Percentiles rank a stretch among this genome's conserved stretches.
Conservation (phyloP, 83 land plant species). For the Picea mariana region DNA sequence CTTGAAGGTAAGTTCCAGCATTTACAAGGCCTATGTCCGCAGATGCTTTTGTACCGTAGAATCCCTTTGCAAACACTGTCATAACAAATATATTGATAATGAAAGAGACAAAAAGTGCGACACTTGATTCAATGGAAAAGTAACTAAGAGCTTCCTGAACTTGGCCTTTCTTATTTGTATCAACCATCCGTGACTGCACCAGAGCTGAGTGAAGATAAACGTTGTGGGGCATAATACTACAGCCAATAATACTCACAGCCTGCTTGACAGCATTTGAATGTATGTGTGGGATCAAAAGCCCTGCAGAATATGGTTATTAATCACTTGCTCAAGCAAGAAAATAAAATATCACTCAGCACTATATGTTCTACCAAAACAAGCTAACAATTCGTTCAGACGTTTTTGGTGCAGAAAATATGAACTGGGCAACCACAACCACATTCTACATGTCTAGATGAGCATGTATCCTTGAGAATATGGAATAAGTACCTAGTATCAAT, state of each 20-base stretch:
- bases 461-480: not conserved
- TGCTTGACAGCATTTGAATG: slow-evolving; percentile 73
- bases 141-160: slow-evolving; percentile 89
- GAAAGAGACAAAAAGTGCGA: slow-evolving; percentile 84
- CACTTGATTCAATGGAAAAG: slow-evolving; percentile 79
- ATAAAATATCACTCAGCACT: too few relatives aligned
- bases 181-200: slow-evolving; percentile 85
- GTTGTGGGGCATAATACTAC: slow-evolving; percentile 97
- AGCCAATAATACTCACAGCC: slow-evolving; percentile 94
- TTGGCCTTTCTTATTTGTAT: slow-evolving; percentile 52
- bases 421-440: too few relatives aligned
- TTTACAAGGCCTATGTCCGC: slow-evolving; percentile 81
- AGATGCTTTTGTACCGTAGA: slow-evolving; percentile 76
- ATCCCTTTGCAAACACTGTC: slow-evolving; percentile 93
- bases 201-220: slow-evolving; percentile 96
- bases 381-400: too few relatives aligned
- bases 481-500: slow-evolving; percentile 44
- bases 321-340: too few relatives aligned
- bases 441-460: too few relatives aligned
- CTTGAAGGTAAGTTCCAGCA: slow-evolving; percentile 84
- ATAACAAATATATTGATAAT: slow-evolving; percentile 85
- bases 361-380: too few relatives aligned
- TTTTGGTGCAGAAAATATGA: too few relatives aligned
- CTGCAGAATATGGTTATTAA: slow-evolving; percentile 31
- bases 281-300: slow-evolving; percentile 77